Conservation (phyloP, 768 basidiomycete species). For the Gelatoporia subvermispora region DNA sequence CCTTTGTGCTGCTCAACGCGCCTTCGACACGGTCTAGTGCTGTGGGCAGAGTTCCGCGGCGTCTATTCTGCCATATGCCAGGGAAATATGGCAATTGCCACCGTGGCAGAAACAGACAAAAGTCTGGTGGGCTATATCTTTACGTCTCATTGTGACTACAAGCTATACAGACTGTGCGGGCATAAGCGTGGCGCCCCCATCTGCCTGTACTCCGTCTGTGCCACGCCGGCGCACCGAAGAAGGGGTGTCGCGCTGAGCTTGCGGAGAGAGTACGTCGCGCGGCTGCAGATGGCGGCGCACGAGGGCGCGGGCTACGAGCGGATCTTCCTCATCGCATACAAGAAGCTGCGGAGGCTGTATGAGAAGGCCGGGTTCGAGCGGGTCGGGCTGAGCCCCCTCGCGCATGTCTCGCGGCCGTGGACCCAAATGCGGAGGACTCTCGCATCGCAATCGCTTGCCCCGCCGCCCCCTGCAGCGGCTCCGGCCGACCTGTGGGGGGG, state of each 20-base stretch:
- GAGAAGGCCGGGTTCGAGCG: conserved; percentile 57
- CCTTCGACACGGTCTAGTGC: no score
- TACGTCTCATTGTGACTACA: no score
- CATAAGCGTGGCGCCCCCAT: conserved; percentile 44
- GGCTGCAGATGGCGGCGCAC: conserved; percentile 31
- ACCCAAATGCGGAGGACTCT: conserved; percentile 48
- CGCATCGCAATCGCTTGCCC: background rate
- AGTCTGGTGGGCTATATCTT: no score
- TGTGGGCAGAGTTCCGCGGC: no score
- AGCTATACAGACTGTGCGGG: no score
- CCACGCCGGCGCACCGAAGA: conserved; percentile 35
- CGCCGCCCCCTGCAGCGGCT: conserved; percentile 15
- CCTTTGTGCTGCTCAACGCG: no score
- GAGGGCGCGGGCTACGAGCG: conserved; percentile 34
- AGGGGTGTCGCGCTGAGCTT: conserved; percentile 49
- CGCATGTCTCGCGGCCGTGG: conserved; percentile 59
- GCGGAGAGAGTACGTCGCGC: conserved; percentile 52
- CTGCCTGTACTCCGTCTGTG: conserved; percentile 70
- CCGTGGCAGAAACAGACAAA: no score
- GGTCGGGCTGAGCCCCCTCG: conserved; percentile 51
- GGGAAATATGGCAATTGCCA: no score
- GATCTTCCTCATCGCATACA: conserved; percentile 57
- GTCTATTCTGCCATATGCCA: no score
- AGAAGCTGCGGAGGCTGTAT: conserved; percentile 53
- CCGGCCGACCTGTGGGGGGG: conserved; percentile 49